Percentiles rank a stretch among this genome's conserved stretches.
Conservation (phyloP, 2,329 filamentous ascomycete species). For the Alternaria metachromatica region DNA sequence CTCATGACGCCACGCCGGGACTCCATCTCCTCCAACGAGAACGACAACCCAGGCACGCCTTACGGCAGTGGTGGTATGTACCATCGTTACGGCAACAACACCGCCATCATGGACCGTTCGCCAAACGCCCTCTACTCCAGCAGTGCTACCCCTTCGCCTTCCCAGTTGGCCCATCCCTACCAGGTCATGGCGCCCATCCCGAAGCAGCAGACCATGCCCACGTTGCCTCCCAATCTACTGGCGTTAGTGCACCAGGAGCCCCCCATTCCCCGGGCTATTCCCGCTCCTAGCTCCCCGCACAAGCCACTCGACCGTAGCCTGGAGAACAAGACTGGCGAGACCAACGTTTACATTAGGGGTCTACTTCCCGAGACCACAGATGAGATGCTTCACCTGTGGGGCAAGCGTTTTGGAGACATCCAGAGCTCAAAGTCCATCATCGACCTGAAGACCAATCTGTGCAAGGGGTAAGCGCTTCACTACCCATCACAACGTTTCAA, state of each 20-base stretch:
- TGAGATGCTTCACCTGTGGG: constrained; percentile 81
- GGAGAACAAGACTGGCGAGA: constrained; percentile 92
- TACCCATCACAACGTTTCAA: not conserved
- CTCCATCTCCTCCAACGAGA: constrained; percentile 61
- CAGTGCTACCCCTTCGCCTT: constrained; percentile 58
- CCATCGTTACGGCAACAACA: constrained; percentile 50
- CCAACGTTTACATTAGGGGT: constrained; percentile 97
- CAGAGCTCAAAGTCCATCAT: constrained; percentile 99
- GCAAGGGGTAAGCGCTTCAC: constrained; percentile 78
- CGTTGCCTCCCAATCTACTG: constrained; percentile 55
- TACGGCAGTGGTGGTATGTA: constrained; percentile 53
- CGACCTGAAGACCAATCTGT: constrained; percentile 88
- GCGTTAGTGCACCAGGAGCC: constrained; percentile 71
- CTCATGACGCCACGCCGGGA: constrained; percentile 60
- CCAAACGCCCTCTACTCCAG: constrained; percentile 57
- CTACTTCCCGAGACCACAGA: constrained; percentile 95
- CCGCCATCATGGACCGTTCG: constrained; percentile 58
- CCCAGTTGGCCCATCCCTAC: constrained; percentile 54
- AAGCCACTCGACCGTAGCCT: constrained; percentile 93
- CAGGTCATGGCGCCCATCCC: constrained; percentile 50
- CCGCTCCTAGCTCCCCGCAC: constrained; percentile 83
- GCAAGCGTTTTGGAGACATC: constrained; percentile 87
- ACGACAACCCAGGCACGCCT: constrained; percentile 59
- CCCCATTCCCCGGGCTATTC: constrained; percentile 83
- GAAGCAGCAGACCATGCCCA: constrained; percentile 47